Base-by-base conservation (phyloP, 257 asterid species). In the Phtheirospermum japonicum region DNA sequence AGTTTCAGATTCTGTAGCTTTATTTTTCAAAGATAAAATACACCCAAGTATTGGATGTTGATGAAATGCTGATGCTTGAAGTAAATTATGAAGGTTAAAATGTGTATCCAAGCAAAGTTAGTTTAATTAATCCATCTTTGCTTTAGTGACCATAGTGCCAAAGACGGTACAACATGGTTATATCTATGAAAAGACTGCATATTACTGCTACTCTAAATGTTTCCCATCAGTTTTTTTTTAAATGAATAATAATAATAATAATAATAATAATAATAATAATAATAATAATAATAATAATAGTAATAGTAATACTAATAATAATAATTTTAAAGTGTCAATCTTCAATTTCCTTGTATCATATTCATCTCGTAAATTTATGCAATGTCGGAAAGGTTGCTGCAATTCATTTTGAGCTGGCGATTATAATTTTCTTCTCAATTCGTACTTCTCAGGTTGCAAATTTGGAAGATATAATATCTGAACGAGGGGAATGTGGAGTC, bases 401-500 rank as follows among this genome's bases (percentile, higher is more conserved):
- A 67, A 62, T 12, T 52, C 49, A 7, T 51, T 64, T 45, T 26
- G 63, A 50, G 46, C 61, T 53, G 49, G 11, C 43, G 54, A 53
- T 54, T 43, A 59, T 46, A 36, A 26, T 53, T 49, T 28, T 37
- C 63, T 6, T 11, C 40, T 30, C 57, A 58, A 10, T 34, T 51
- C 54, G 36, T 50, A 33, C 43, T 58, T 79, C 77, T 62, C 76
- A 92, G 99, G 99, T 81, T 67, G 97, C 88, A 30, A 74, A 84
- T 72, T 79, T 93, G 91, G 84, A 82, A 61, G 97, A 93, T 64
- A 89, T 93, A 70, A 16, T 93, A 67, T 72, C 95, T 9, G 99
- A 93, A 77, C 82, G 86, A 76, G 97, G 97, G 58, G 99, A 80
- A 65, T 93, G 99, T 77, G 99, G 99, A 20, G 99, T 93, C 66